Percentiles rank a stretch among this genome's conserved stretches.
phyloP scores from a whole-genome alignment of 1,139 yeast genomes.

The Nakaseomyces sp. region DNA sequence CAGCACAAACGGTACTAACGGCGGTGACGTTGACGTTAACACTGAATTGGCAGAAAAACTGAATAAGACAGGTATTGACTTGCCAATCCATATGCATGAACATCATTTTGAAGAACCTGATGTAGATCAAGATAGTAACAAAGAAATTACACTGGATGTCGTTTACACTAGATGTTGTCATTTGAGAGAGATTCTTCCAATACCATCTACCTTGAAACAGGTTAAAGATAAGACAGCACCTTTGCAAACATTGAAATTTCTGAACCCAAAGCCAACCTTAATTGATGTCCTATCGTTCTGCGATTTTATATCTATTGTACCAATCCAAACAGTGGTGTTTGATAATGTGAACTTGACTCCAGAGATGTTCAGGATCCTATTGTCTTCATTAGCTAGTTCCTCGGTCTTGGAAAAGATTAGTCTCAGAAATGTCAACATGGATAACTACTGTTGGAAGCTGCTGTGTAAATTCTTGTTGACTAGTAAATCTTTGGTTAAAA shows the following conservation, averaged over 20 bases:
- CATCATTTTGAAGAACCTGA: conserved; percentile 37
- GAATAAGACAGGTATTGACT: conserved; percentile 39
- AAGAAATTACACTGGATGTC: conserved; percentile 47
- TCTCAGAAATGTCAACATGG: conserved; percentile 68
- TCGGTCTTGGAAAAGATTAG: conserved; percentile 60
- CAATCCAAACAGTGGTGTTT: conserved; percentile 67
- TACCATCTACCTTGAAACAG: conserved; percentile 69
- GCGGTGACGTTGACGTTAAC: conserved; percentile 15
- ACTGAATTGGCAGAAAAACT: conserved; percentile 28
- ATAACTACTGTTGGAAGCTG: conserved; percentile 61
- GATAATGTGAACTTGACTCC: conserved; percentile 75
- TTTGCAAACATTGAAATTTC: conserved; percentile 62
- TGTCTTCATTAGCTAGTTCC: conserved; percentile 54
- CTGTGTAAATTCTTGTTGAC: conserved; percentile 62
- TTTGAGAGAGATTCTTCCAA: conserved; percentile 61
- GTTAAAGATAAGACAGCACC: conserved; percentile 69
- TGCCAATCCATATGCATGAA: conserved; percentile 63
- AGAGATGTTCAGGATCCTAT: conserved; percentile 67
- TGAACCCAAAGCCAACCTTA: conserved; percentile 84
- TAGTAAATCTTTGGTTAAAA: conserved; percentile 49
- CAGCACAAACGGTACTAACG: background rate
- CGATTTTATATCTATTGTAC: conserved; percentile 78
- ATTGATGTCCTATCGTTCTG: conserved; percentile 82
- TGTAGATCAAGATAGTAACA: conserved; percentile 13
- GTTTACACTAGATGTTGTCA: conserved; percentile 73